phyloP scores from a whole-genome alignment of 331 rosid species.

The Arachis monticola region DNA sequence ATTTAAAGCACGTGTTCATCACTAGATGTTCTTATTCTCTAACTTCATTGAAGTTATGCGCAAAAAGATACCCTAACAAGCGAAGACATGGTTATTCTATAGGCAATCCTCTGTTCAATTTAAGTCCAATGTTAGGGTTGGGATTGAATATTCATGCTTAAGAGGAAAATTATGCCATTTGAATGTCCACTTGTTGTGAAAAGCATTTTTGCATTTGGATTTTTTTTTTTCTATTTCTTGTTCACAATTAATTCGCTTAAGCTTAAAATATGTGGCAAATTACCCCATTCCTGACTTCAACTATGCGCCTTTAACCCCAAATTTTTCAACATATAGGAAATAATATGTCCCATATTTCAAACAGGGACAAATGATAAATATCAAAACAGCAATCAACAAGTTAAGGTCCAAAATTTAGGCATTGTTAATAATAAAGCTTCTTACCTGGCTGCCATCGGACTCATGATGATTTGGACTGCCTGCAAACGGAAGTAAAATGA shows the following conservation, averaged over 20 bases:
- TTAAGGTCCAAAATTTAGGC: constrained; percentile 21
- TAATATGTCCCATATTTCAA: constrained; percentile 16
- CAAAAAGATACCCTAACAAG: constrained; percentile 19
- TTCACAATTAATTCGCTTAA: neutral
- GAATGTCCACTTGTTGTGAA: neutral
- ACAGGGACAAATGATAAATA: constrained; percentile 34
- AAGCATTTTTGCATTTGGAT: neutral
- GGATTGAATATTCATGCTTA: neutral
- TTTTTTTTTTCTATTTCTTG: neutral
- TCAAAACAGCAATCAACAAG: constrained; percentile 29
- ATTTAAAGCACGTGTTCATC: constrained; percentile 2
- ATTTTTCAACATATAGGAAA: constrained; percentile 30
- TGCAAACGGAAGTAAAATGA: constrained; percentile 50
- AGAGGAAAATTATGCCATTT: neutral
- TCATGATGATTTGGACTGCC: constrained; percentile 72
- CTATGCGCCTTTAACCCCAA: neutral
- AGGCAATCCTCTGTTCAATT: neutral
- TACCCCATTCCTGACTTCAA: neutral
- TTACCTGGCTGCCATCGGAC: constrained; percentile 70
- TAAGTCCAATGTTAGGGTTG: constrained; percentile 12
- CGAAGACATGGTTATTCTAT: constrained; percentile 1
- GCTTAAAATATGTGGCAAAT: neutral
- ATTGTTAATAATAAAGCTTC: constrained; percentile 39
- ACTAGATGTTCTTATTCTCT: constrained; percentile 2
- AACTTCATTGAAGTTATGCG: constrained; percentile 10